phyloP scores from a whole-genome alignment of 352 stramenopile genomes.

The Globisporangium barbulae region DNA sequence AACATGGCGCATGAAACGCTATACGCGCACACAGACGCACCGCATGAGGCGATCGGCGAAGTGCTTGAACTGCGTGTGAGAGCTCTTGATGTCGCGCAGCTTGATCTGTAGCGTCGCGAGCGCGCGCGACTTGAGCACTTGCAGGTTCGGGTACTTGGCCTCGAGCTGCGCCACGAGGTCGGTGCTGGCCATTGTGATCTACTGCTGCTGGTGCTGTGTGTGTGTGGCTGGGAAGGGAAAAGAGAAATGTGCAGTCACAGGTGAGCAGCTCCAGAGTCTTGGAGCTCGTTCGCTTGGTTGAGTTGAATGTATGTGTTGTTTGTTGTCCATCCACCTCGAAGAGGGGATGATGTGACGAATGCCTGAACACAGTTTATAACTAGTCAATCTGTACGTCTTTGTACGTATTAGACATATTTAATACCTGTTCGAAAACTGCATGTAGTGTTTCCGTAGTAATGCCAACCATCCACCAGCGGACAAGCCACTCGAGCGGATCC shows the following conservation, averaged over 20 bases:
- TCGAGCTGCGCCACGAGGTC: constrained; percentile 50
- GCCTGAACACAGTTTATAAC: not conserved
- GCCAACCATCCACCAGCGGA: not conserved
- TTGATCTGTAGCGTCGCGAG: constrained; percentile 68
- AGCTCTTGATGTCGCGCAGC: constrained; percentile 62
- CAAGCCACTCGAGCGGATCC: not conserved
- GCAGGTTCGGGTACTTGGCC: constrained; percentile 56
- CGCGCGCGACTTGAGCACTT: constrained; percentile 63
- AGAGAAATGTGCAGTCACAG: constrained; percentile 10
- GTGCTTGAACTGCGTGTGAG: constrained; percentile 74
- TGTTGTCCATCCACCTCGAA: constrained; percentile 3
- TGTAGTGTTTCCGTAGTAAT: not conserved
- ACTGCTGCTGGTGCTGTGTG: constrained; percentile 7
- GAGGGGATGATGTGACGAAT: not conserved
- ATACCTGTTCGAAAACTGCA: not conserved
- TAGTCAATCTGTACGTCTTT: no score
- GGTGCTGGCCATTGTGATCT: constrained; percentile 34
- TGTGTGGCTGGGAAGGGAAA: not conserved
- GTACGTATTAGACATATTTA: no score
- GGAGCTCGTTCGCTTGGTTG: not conserved
- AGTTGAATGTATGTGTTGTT: not conserved
- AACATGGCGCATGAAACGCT: constrained; percentile 2
- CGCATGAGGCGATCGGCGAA: constrained; percentile 79
- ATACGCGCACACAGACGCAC: constrained; percentile 19
- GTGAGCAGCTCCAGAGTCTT: not conserved